Base-by-base conservation (phyloP, 176 grass and related monocot species). In the Carex cristatella region DNA sequence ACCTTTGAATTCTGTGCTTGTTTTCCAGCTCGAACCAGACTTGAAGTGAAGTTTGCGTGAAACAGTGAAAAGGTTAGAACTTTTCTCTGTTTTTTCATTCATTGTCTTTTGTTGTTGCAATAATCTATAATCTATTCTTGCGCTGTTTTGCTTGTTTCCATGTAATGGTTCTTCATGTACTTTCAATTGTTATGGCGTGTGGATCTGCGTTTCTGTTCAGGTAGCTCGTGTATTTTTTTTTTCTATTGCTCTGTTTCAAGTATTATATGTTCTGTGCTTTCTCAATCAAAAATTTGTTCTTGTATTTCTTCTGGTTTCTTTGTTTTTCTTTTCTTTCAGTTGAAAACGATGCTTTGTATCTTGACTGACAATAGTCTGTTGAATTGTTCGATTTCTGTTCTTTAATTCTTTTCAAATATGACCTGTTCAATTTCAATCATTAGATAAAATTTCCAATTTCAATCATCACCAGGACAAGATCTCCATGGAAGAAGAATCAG, bases 401-500 rank as follows among this genome's bases (percentile, higher is more conserved):
- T 66, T 64, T 49, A 10, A 51, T 51, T 65, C 13, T 75, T 11
- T 49, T 82, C 81, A 69, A 83, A 67, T 55, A 27, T 55, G 9
- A 49, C 42, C 8, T 77, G 68, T 72, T 44, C 31, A 6, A 72
- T 46, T 65, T 65, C 10, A 14, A 64, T 48, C 2, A 18, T 64
- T 63, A 3, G 64, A 28, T 48, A 42, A 27, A n/a, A 32, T 81
- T 81, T 68, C 30, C 10, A 55, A 48, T 10, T 75, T 55, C 57
- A 8, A 51, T 51, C 48, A 51, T 65, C 55, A 74, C 61, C 66
- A 10, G 32, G 84, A 76, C 90, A 81, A 69, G 13, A 74, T 61
- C 79, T 75, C 16, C 53, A 95, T 99, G 93, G 90, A 88, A 90
- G 87, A 93, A 66, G 46, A 86, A 57, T 81, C 78, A 33, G 74